Percentiles rank a stretch among this genome's conserved stretches.
These are phyloP conservation scores for Phytophthora fragariae DNA, from an alignment of 352 stramenopile species.

Conservation along the genomic window DNA sequence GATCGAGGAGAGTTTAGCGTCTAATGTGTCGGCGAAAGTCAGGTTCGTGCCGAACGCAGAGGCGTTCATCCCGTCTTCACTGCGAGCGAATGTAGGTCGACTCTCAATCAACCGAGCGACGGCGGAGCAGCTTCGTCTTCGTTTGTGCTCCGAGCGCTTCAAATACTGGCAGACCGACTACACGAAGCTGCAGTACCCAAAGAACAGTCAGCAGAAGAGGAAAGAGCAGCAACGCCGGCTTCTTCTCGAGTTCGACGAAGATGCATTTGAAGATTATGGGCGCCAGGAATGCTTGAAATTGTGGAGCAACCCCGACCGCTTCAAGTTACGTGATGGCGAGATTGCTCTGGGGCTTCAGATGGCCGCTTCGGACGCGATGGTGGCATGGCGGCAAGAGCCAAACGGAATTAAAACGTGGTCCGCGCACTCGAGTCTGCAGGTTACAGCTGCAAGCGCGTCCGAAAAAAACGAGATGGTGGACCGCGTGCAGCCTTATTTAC, in stretches of 20 bases:
- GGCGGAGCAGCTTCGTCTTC: slow-evolving; percentile 44
- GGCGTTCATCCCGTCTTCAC: slow-evolving; percentile 37
- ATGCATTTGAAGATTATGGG: slow-evolving; percentile 36
- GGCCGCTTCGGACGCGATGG: slow-evolving; percentile 55
- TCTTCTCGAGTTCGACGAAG: slow-evolving; percentile 55
- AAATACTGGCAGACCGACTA: slow-evolving; percentile 57
- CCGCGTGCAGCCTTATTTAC: slow-evolving; percentile 51
- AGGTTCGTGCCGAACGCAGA: slow-evolving; percentile 50
- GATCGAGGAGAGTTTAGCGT: slow-evolving; percentile 30
- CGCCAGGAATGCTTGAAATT: slow-evolving; percentile 25
- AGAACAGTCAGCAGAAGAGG: slow-evolving; percentile 40
- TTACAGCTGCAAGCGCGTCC: slow-evolving; percentile 30
- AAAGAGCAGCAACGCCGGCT: slow-evolving; percentile 53
- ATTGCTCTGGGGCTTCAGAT: slow-evolving; percentile 60
- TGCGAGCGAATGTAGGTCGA: slow-evolving; percentile 20
- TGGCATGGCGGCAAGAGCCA: slow-evolving; percentile 51
- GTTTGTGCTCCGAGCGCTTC: slow-evolving; percentile 52
- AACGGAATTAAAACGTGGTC: slow-evolving; percentile 42
- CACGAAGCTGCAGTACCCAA: slow-evolving; percentile 42
- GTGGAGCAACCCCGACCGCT: slow-evolving; percentile 16
- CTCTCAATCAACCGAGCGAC: slow-evolving; percentile 53
- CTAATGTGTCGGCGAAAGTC: slow-evolving; percentile 33
- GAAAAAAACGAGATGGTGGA: slow-evolving; percentile 51
- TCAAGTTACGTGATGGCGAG: slow-evolving; percentile 46
- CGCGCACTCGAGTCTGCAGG: slow-evolving; percentile 23